Evolutionary conservation across 1,139 yeast species (phyloP).

Genomic region (Blastobotrys persicus): DNA sequence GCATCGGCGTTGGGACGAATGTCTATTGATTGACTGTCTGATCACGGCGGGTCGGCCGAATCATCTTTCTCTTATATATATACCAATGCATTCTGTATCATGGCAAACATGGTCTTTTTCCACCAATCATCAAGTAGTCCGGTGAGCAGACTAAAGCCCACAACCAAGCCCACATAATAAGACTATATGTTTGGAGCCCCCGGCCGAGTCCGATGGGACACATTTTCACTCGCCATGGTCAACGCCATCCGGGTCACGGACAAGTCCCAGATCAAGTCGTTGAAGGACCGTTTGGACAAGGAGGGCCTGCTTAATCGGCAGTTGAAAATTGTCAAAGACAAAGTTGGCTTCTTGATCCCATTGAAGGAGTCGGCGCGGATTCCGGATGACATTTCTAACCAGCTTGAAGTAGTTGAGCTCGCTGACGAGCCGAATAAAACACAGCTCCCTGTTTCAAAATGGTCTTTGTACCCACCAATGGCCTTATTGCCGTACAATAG

Average conservation of each 20-base stretch:
- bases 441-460: constrained; percentile 37
- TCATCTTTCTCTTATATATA: no score
- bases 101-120: no score
- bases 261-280: constrained; percentile 19
- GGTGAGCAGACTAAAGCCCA: no score
- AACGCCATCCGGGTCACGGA: background rate
- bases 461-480: constrained; percentile 68
- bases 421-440: constrained; percentile 22
- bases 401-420: constrained; percentile 6
- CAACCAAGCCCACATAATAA: no score
- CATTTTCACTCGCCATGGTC: background rate
- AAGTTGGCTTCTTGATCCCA: constrained; percentile 10
- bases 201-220: no score
- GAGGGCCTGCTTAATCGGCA: constrained; percentile 8
- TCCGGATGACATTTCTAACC: background rate
- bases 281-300: constrained; percentile 22
- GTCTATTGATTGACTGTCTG: no score
- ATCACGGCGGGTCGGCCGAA: no score
- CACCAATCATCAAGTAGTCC: no score
- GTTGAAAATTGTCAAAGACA: constrained; percentile 6
- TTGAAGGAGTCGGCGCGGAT: background rate
- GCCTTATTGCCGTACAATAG: constrained; percentile 46
- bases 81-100: no score
- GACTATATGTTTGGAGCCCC: no score
- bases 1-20: no score